Evolutionary conservation across 345 rosid species (phyloP).

Genomic region (Crucihimalaya himalaica): DNA sequence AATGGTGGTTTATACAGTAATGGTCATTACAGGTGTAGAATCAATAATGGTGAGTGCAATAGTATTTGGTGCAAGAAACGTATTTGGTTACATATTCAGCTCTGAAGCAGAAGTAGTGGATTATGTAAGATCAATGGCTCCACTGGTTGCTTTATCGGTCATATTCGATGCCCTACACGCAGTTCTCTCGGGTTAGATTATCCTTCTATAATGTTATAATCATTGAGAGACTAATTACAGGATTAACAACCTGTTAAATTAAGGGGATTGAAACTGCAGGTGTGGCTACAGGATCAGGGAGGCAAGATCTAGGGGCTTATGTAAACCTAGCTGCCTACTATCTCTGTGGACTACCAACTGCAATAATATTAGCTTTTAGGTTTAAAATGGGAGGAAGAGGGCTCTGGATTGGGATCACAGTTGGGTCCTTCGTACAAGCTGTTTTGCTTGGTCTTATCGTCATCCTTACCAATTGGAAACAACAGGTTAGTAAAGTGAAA

Average conservation of each 20-base stretch:
- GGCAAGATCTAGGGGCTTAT: slow-evolving; percentile 42
- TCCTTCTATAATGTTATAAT: not conserved
- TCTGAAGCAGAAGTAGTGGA: slow-evolving; percentile 40
- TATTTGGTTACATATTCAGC: slow-evolving; percentile 43
- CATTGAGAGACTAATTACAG: not conserved
- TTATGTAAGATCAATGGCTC: slow-evolving; percentile 41
- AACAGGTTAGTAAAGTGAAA: slow-evolving; percentile 38
- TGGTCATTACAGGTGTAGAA: slow-evolving; percentile 35
- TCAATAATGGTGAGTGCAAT: slow-evolving; percentile 30
- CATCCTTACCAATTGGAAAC: slow-evolving; percentile 38
- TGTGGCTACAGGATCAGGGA: slow-evolving; percentile 45
- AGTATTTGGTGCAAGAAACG: slow-evolving; percentile 38
- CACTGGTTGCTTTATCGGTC: slow-evolving; percentile 31
- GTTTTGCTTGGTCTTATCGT: slow-evolving; percentile 38
- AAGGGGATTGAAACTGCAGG: slow-evolving; percentile 12
- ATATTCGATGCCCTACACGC: slow-evolving; percentile 41
- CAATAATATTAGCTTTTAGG: slow-evolving; percentile 30
- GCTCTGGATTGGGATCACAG: slow-evolving; percentile 39
- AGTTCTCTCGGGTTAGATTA: slow-evolving; percentile 36
- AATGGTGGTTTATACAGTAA: slow-evolving; percentile 35
- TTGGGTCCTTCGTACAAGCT: slow-evolving; percentile 37
- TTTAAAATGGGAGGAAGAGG: slow-evolving; percentile 40
- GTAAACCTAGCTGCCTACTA: slow-evolving; percentile 42
- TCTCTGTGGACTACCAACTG: slow-evolving; percentile 40
- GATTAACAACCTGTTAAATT: not conserved